Conservation (phyloP, 805 yeast species). For the Candida stauntonica region DNA sequence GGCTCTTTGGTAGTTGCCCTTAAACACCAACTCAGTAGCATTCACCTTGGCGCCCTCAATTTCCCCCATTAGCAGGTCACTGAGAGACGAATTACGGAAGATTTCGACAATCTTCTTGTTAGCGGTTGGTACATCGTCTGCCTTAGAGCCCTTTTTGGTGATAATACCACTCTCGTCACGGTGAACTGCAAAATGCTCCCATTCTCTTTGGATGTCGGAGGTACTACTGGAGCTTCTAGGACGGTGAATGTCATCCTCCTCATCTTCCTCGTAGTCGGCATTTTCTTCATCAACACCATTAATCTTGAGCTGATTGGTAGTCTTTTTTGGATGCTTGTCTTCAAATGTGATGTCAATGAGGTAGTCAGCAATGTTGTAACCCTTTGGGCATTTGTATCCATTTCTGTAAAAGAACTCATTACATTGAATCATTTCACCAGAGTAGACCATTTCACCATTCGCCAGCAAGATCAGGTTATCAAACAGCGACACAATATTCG, state of each 20-base stretch:
- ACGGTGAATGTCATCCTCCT: conserved; percentile 29
- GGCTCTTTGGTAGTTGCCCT: conserved; percentile 38
- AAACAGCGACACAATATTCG: conserved; percentile 88
- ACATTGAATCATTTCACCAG: conserved; percentile 78
- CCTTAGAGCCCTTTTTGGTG: conserved; percentile 11
- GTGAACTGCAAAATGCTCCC: conserved; percentile 84
- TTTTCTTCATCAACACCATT: conserved; percentile 30
- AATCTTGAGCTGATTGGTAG: conserved; percentile 10
- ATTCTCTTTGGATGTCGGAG: conserved; percentile 65
- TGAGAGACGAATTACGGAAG: conserved; percentile 31
- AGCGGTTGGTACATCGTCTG: not conserved
- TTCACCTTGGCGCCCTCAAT: conserved; percentile 26
- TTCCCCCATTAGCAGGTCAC: conserved; percentile 28
- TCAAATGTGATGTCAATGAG: conserved; percentile 86
- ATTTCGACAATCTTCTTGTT: conserved; percentile 25
- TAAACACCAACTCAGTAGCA: conserved; percentile 20
- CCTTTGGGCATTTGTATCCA: conserved; percentile 82
- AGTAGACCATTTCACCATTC: conserved; percentile 80
- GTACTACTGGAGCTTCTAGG: conserved; percentile 26
- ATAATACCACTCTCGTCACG: conserved; percentile 51
- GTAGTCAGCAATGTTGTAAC: conserved; percentile 92
- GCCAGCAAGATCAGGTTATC: conserved; percentile 78
- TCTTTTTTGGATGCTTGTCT: conserved; percentile 19
- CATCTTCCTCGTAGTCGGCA: conserved; percentile 25
- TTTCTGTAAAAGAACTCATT: conserved; percentile 67